phyloP scores from a whole-genome alignment of 2,329 filamentous ascomycete species.

The Metarhizium robertsii region DNA sequence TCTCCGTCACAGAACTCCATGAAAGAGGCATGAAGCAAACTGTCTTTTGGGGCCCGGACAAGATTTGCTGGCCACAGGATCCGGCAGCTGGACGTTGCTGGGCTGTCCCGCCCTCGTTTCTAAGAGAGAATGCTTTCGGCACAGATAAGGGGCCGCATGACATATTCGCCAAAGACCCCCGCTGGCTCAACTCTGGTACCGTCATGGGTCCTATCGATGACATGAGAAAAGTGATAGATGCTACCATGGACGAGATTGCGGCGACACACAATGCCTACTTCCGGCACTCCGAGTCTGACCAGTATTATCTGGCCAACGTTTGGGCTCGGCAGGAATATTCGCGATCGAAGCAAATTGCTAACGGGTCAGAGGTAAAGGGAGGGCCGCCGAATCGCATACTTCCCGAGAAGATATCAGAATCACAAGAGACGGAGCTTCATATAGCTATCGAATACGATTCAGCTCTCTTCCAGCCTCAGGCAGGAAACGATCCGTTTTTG shows the following conservation, averaged over 20 bases:
- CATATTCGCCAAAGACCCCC: conserved; percentile 22
- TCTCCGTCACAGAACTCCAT: conserved; percentile 20
- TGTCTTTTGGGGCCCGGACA: conserved; percentile 35
- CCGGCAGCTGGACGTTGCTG: conserved; percentile 28
- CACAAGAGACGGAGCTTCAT: conserved; percentile 22
- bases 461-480: conserved; percentile 28
- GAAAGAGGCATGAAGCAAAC: conserved; percentile 24
- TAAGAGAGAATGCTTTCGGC: conserved; percentile 25
- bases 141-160: conserved; percentile 23
- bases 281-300: conserved; percentile 32
- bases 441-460: conserved; percentile 32
- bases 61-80: conserved; percentile 32
- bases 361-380: conserved; percentile 10
- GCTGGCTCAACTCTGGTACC: conserved; percentile 37
- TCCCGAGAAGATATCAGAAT: conserved; percentile 10
- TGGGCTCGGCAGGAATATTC: conserved; percentile 34
- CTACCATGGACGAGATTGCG: conserved; percentile 19
- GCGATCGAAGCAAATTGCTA: conserved; percentile 19
- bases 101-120: conserved; percentile 26
- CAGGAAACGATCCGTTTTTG: conserved; percentile 24
- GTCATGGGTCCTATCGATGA: conserved; percentile 30
- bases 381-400: conserved; percentile 13
- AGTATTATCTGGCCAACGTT: conserved; percentile 32
- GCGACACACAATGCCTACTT: conserved; percentile 22
- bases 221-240: conserved; percentile 16